phyloP scores from a whole-genome alignment of 2,329 filamentous ascomycete genomes.

The Zymoseptoria brevis region DNA sequence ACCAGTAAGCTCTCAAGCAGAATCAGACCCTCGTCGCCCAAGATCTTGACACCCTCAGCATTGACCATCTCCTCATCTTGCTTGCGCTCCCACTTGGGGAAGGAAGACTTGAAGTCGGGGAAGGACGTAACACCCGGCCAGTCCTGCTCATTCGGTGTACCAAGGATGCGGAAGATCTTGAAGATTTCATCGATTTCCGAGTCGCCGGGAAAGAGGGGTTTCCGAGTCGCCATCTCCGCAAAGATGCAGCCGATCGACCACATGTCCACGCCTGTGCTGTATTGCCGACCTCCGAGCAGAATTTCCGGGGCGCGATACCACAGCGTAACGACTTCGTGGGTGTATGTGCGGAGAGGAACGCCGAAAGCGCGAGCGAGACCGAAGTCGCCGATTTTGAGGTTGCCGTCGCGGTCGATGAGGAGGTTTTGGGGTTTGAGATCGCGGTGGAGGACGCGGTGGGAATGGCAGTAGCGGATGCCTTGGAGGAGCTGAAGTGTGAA shows the following conservation, averaged over 20 bases:
- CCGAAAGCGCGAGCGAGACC: constrained; percentile 90
- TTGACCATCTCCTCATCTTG: constrained; percentile 58
- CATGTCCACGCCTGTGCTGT: constrained; percentile 99
- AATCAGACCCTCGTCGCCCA: constrained; percentile 65
- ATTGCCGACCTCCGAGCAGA: constrained; percentile 83
- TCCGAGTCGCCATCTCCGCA: constrained; percentile 98
- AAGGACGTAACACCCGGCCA: constrained; percentile 94
- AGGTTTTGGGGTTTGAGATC: constrained; percentile 96
- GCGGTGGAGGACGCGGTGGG: constrained; percentile 90
- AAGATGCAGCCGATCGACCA: constrained; percentile 99
- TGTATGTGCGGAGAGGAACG: constrained; percentile 96
- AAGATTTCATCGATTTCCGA: constrained; percentile 93
- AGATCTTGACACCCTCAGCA: constrained; percentile 39
- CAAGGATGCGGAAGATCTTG: constrained; percentile 78
- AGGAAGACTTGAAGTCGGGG: constrained; percentile 85
- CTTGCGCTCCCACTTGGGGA: constrained; percentile 82
- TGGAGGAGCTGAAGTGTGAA: constrained; percentile 87
- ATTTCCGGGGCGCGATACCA: constrained; percentile 98
- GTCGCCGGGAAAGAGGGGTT: constrained; percentile 85
- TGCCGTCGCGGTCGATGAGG: constrained; percentile 83
- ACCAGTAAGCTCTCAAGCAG: constrained; percentile 65
- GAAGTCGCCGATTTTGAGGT: constrained; percentile 90
- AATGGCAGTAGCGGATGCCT: constrained; percentile 96
- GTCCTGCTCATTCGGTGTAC: constrained; percentile 70
- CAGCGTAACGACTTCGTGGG: constrained; percentile 92